phyloP scores from a whole-genome alignment of 176 grass and related monocot species.

The Lolium multiflorum region DNA sequence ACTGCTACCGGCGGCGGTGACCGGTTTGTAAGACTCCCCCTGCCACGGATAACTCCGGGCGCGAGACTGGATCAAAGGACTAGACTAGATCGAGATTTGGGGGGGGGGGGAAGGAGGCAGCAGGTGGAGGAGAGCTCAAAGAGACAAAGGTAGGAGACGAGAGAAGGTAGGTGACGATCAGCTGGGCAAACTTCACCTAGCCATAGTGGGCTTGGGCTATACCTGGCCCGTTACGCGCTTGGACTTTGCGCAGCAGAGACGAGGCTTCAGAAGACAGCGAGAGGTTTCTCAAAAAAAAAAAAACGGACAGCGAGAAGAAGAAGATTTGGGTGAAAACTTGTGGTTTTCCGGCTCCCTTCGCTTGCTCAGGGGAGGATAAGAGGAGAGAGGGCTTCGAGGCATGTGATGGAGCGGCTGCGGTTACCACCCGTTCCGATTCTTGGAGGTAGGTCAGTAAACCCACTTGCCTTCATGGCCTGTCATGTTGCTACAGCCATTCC shows the following conservation, averaged over 20 bases:
- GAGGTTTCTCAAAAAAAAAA: neutral
- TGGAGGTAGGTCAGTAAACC: conserved; percentile 38
- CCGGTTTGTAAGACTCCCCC: too few relatives aligned
- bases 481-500: neutral
- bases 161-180: neutral
- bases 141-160: too few relatives aligned
- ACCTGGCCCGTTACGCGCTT: neutral
- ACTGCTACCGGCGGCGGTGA: neutral
- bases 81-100: too few relatives aligned
- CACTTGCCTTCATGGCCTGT: neutral
- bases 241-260: neutral
- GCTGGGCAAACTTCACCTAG: neutral
- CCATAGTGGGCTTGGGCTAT: neutral
- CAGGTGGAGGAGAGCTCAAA: too few relatives aligned
- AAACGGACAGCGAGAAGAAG: neutral
- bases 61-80: too few relatives aligned
- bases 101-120: too few relatives aligned
- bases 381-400: neutral
- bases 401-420: conserved; percentile 47
- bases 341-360: conserved; percentile 23
- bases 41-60: too few relatives aligned
- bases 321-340: neutral
- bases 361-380: conserved; percentile 12
- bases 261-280: neutral
- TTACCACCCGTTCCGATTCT: conserved; percentile 43